These are phyloP conservation scores for Trichophyton mentagrophytes DNA, from an alignment of 2,329 filamentous ascomycete species.

Conservation along the genomic window DNA sequence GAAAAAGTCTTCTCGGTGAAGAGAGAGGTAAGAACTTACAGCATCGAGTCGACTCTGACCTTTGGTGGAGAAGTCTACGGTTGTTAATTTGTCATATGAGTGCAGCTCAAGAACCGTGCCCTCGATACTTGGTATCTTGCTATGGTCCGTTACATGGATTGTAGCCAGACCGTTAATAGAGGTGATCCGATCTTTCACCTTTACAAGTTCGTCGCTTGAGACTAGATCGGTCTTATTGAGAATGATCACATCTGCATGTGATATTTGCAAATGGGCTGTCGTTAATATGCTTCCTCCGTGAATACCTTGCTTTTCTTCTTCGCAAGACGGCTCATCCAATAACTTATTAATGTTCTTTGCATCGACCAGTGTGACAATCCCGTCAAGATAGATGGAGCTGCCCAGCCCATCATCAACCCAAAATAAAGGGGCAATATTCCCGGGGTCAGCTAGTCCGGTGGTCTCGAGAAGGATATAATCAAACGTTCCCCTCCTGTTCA, in stretches of 20 bases:
- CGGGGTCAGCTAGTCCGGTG: conserved; percentile 86
- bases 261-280: conserved; percentile 90
- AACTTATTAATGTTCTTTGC: conserved; percentile 79
- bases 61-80: conserved; percentile 57
- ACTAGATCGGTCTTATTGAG: conserved; percentile 92
- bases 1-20: not conserved
- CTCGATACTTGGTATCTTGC: conserved; percentile 67
- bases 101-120: conserved; percentile 80
- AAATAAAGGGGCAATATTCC: conserved; percentile 89
- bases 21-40: conserved; percentile 36
- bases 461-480: conserved; percentile 98
- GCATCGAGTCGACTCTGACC: conserved; percentile 87
- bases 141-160: conserved; percentile 68
- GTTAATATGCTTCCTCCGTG: conserved; percentile 60
- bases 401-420: conserved; percentile 96
- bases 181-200: conserved; percentile 56
- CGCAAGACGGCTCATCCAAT: conserved; percentile 52
- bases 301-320: conserved; percentile 24
- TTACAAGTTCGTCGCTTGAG: conserved; percentile 51
- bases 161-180: conserved; percentile 86
- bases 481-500: conserved; percentile 86
- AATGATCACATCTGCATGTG: conserved; percentile 87
- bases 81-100: conserved; percentile 74
- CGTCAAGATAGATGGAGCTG: conserved; percentile 90
- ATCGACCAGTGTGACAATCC: conserved; percentile 90